These are phyloP conservation scores for Eragrostis nindensis DNA, from an alignment of 176 grass and related monocot species.

Conservation along the genomic window DNA sequence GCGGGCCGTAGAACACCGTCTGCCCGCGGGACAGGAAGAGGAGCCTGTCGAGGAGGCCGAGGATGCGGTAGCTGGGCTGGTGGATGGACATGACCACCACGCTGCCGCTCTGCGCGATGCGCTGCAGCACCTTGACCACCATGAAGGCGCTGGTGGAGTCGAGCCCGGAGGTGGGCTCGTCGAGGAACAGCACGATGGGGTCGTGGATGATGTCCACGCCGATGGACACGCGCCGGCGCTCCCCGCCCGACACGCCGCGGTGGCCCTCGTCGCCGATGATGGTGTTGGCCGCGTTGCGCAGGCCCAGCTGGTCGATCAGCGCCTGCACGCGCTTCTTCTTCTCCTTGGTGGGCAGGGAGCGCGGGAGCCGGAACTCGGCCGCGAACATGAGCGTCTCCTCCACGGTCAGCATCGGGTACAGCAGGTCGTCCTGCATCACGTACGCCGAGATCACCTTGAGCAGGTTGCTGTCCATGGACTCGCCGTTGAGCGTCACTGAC, in stretches of 20 bases:
- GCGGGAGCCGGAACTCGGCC: conserved; percentile 95
- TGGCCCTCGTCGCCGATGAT: conserved; percentile 98
- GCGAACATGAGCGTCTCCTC: conserved; percentile 99
- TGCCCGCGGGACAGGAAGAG: conserved; percentile 91
- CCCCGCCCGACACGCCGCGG: conserved; percentile 93
- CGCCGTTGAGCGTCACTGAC: conserved; percentile 81
- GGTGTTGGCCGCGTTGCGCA: conserved; percentile 69
- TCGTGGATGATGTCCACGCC: conserved; percentile 98
- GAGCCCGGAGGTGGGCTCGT: conserved; percentile 95
- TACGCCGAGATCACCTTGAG: conserved; percentile 98
- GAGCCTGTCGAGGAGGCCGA: conserved; percentile 84
- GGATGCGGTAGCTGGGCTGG: conserved; percentile 97
- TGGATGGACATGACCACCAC: conserved; percentile 98
- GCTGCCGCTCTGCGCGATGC: conserved; percentile 93
- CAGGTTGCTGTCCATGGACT: conserved; percentile 69
- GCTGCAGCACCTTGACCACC: conserved; percentile 89
- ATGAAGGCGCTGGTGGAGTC: conserved; percentile 99
- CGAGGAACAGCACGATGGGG: conserved; percentile 93
- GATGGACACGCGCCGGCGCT: conserved; percentile 92
- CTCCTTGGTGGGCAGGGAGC: conserved; percentile 67
- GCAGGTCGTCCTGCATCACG: conserved; percentile 97
- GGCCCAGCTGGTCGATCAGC: conserved; percentile 93
- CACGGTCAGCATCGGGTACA: conserved; percentile 97
- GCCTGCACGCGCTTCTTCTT: conserved; percentile 87
- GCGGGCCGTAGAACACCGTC: conserved; percentile 86